Percentiles rank a stretch among this genome's conserved stretches.
Conservation (phyloP, 225 moss, liverwort and hornwort species). For the Sphagnum contortum region DNA sequence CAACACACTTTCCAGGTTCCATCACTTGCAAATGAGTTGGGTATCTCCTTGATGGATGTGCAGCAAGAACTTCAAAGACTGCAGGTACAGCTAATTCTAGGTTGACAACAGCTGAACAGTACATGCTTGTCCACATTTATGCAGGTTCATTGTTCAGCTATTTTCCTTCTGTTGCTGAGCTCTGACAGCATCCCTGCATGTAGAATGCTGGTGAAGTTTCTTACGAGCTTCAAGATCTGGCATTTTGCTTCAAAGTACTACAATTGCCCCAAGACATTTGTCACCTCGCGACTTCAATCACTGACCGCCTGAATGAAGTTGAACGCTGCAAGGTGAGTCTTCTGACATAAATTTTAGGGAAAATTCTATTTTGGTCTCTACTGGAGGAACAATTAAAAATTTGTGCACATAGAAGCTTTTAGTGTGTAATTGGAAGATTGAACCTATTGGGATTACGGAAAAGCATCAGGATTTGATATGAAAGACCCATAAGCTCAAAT, state of each 20-base stretch:
- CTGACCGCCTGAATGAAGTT: slow-evolving; percentile 54
- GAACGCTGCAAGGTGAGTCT: slow-evolving; percentile 73
- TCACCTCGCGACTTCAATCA: slow-evolving; percentile 50
- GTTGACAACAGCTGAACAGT: too few species aligned
- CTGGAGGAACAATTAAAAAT: too few species aligned
- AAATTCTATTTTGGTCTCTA: too few species aligned
- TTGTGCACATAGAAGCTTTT: too few species aligned
- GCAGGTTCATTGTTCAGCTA: too few species aligned
- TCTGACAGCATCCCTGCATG: not conserved
- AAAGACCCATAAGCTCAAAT: too few species aligned
- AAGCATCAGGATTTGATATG: too few species aligned
- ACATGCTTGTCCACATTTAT: too few species aligned
- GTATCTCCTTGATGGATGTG: slow-evolving; percentile 51
- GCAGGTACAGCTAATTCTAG: slow-evolving; percentile 35
- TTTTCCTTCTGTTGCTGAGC: too few species aligned
- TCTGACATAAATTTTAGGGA: not conserved
- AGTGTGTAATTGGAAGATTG: too few species aligned
- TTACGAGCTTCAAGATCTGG: slow-evolving; percentile 65
- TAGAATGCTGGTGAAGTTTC: slow-evolving; percentile 81
- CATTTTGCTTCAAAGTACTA: slow-evolving; percentile 72
- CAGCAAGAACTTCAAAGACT: slow-evolving; percentile 77
- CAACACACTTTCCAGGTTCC: slow-evolving; percentile 59
- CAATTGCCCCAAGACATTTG: slow-evolving; percentile 62
- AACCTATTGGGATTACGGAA: too few species aligned
- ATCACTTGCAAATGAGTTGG: slow-evolving; percentile 48